Percentiles rank a stretch among this genome's conserved stretches.
phyloP scores from a whole-genome alignment of 2,329 filamentous ascomycete genomes.

The Colletotrichum aenigma region DNA sequence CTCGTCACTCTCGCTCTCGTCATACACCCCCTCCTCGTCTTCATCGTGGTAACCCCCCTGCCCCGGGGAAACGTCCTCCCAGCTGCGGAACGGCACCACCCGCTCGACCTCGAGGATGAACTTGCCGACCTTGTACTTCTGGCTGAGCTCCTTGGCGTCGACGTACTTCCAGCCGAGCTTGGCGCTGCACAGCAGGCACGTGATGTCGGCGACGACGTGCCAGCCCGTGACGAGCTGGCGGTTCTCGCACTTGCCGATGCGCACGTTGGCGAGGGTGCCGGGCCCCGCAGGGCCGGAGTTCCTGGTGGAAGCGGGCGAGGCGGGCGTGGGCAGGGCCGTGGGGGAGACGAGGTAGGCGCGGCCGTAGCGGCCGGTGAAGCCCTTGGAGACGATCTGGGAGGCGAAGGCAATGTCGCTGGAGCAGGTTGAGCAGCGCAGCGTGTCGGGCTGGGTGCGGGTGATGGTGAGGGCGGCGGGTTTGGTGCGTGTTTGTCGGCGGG shows the following conservation, averaged over 20 bases:
- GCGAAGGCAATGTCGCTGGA: constrained; percentile 64
- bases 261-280: constrained; percentile 55
- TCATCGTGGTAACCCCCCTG: background rate
- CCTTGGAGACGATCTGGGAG: constrained; percentile 67
- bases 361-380: constrained; percentile 70
- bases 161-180: constrained; percentile 74
- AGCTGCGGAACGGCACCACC: constrained; percentile 55
- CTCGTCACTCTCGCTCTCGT: background rate
- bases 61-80: constrained; percentile 49
- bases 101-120: constrained; percentile 69
- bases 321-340: constrained; percentile 23
- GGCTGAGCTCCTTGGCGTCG: constrained; percentile 61
- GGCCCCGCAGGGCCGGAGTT: constrained; percentile 24
- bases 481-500: background rate
- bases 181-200: constrained; percentile 57
- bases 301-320: constrained; percentile 6
- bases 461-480: constrained; percentile 33
- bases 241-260: constrained; percentile 57
- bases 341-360: constrained; percentile 65
- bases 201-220: constrained; percentile 69
- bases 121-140: constrained; percentile 72
- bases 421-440: constrained; percentile 63
- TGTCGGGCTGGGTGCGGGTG: constrained; percentile 52
- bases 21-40: background rate
- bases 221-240: constrained; percentile 65